Base-by-base conservation (phyloP, 345 rosid genomes). In the Hevea brasiliensis region DNA sequence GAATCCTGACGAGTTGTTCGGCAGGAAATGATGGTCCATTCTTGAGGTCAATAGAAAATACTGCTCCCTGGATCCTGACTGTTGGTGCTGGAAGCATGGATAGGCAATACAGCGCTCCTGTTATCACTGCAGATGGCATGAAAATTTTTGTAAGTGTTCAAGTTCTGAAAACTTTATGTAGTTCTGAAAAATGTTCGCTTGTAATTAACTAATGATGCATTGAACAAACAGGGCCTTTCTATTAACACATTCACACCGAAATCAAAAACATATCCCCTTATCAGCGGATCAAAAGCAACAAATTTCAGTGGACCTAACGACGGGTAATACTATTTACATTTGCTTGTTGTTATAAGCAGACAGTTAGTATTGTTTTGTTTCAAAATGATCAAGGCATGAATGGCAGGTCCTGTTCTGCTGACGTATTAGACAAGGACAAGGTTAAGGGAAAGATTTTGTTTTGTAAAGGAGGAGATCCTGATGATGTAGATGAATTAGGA, bases 41-140 rank as follows among this genome's bases (percentile, higher is more conserved):
- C 7, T 20, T 53, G 14, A 6, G 21, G 7, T 15, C 57, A 20
- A 8, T 53, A 17, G 21, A 3, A 24, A 61, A 61, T 61, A 44
- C 32, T 4, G 24, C 48, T 62, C 48, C 66, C 40, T 62, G 66
- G 66, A 62, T 40, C 21, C 45, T 62, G 9, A 62, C 66, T 37
- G 66, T 40, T 0, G 66, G 35, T 35, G 66, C 27, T 18, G 40
- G 47, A n/a, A 15, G 35, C 18, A 6, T 62, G 24, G 66, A 62
- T 26, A 7, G 66, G 23, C 18, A 62, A 21, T 62, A 35, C 66
- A 62, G 57, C 8, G 14, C 57, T 20, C 24, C 57, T 53, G 21
- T 53, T 53, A 53, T 9, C 23, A 53, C 21, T 53, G 57, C 20
- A 53, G 4, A 53, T 53, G 7, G 57, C 57, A 53, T 20, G 0